phyloP scores from a whole-genome alignment of 2,329 filamentous ascomycete species.

The Byssoonygena ceratinophila region DNA sequence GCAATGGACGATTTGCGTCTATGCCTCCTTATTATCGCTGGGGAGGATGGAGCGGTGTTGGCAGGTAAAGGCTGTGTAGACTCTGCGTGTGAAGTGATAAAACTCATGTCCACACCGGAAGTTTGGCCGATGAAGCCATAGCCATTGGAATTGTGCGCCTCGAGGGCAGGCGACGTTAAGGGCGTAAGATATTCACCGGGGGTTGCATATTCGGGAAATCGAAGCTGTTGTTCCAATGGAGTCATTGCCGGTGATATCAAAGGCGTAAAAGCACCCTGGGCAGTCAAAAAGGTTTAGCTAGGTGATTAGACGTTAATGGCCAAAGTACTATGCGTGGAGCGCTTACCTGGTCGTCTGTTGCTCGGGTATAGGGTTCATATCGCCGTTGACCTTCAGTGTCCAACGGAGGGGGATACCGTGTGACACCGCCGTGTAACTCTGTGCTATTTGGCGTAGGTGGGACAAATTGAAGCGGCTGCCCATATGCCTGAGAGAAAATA shows the following conservation, averaged over 20 bases:
- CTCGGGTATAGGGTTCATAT: constrained; percentile 37
- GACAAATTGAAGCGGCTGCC: constrained; percentile 24
- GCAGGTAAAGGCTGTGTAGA: constrained; percentile 22
- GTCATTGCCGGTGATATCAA: constrained; percentile 43
- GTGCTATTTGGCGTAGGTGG: constrained; percentile 42
- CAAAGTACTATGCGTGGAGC: not conserved
- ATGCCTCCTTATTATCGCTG: constrained; percentile 30
- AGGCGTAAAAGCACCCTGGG: constrained; percentile 40
- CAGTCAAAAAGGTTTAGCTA: not conserved
- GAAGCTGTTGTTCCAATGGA: constrained; percentile 39
- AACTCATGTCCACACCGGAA: constrained; percentile 32
- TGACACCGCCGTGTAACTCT: constrained; percentile 37
- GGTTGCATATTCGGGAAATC: constrained; percentile 39
- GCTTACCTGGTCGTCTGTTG: constrained; percentile 37
- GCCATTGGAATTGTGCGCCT: constrained; percentile 34
- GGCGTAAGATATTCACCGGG: constrained; percentile 43
- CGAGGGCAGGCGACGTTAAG: constrained; percentile 42
- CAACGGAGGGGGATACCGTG: constrained; percentile 32
- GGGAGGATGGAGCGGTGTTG: constrained; percentile 26
- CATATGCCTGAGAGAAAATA: constrained; percentile 15
- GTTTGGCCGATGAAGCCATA: constrained; percentile 29
- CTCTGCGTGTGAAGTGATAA: constrained; percentile 35
- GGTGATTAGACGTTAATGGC: not conserved
- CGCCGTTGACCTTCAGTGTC: constrained; percentile 33
- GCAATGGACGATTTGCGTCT: constrained; percentile 31